Evolutionary conservation across 140 eudicot genomes (phyloP).

Genomic region (Senecio squalidus): DNA sequence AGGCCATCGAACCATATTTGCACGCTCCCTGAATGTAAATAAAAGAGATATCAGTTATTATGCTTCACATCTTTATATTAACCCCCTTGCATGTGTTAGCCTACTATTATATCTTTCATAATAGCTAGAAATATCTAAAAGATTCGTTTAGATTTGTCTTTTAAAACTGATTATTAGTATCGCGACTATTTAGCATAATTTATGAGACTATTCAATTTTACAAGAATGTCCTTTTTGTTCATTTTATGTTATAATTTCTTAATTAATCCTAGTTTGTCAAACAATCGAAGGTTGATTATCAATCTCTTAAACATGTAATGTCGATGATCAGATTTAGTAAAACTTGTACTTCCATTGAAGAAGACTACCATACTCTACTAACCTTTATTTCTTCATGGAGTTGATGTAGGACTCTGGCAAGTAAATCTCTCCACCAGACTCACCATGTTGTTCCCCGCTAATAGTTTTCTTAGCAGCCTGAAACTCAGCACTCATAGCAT

Average conservation of each 20-base stretch:
- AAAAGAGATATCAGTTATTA: background rate
- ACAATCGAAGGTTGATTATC: no score
- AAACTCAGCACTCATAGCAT: slow-evolving; percentile 92
- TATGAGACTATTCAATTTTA: no score
- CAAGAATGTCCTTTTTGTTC: no score
- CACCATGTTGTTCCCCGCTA: slow-evolving; percentile 99
- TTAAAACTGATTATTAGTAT: no score
- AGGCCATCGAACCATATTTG: slow-evolving; percentile 13
- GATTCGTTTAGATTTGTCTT: no score
- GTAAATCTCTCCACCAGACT: slow-evolving; percentile 93
- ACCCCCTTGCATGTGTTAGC: background rate
- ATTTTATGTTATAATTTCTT: no score
- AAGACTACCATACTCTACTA: slow-evolving; percentile 12
- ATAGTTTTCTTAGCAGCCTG: slow-evolving; percentile 88
- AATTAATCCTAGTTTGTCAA: no score
- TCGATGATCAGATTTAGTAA: background rate
- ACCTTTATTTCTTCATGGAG: slow-evolving; percentile 56
- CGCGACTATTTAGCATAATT: no score
- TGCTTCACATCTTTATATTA: background rate
- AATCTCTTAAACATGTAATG: no score
- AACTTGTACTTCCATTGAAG: background rate
- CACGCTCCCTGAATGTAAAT: slow-evolving; percentile 31
- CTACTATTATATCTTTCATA: no score
- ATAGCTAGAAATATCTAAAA: no score
- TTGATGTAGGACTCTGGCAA: slow-evolving; percentile 71